Conservation (phyloP, 164 flowering plant genomes). For the Umbilicus rupestris region DNA sequence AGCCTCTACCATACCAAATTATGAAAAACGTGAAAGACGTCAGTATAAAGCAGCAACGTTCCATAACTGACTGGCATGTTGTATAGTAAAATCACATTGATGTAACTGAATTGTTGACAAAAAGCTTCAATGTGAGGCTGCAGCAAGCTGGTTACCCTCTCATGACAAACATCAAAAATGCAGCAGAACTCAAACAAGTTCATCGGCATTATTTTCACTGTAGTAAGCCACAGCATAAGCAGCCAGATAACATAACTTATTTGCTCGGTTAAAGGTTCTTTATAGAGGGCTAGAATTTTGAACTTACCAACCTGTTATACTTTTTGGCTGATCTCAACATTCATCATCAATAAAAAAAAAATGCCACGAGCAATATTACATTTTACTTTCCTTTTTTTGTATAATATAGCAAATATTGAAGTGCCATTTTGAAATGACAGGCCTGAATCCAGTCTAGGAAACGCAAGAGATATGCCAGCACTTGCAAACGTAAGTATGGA, state of each 20-base stretch:
- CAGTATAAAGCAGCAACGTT: background rate
- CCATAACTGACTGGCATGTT: background rate
- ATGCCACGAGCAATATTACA: no score
- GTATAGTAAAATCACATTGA: background rate
- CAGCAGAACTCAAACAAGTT: background rate
- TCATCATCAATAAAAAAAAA: no score
- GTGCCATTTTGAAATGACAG: background rate
- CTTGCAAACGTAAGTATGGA: background rate
- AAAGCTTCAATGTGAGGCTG: background rate
- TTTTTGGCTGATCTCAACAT: no score
- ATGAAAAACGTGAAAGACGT: background rate
- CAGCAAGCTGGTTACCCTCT: background rate
- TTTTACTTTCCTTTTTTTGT: no score
- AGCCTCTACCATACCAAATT: conserved; percentile 39
- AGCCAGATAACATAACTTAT: no score
- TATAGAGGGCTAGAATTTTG: no score
- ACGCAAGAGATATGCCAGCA: background rate
- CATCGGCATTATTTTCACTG: background rate
- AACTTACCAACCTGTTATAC: no score
- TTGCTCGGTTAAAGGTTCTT: no score
- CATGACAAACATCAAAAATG: background rate
- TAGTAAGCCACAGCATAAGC: no score
- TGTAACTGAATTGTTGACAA: background rate
- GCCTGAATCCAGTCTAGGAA: background rate
- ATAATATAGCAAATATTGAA: background rate